Conservation (phyloP, 2,329 filamentous ascomycete species). For the Sporothrix humicola region DNA sequence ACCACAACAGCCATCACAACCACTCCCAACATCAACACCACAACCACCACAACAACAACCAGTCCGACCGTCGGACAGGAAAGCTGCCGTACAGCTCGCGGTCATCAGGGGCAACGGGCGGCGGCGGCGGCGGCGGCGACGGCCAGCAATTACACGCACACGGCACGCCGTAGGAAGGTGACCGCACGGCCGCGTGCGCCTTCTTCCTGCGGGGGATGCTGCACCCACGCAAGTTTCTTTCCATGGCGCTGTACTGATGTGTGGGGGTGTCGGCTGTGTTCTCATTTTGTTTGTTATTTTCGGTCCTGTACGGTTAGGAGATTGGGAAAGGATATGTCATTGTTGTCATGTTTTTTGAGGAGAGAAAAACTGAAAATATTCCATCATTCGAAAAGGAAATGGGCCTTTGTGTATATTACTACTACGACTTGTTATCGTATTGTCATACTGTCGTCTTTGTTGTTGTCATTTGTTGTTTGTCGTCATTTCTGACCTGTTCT, state of each 20-base stretch:
- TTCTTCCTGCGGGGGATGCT: constrained; percentile 21
- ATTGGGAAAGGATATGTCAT: not conserved
- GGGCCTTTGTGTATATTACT: constrained; percentile 33
- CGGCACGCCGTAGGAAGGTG: constrained; percentile 37
- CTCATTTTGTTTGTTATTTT: not conserved
- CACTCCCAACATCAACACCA: constrained; percentile 28
- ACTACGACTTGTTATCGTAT: constrained; percentile 10
- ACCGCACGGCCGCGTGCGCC: constrained; percentile 8
- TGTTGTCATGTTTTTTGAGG: too few relatives aligned
- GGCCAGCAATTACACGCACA: constrained; percentile 33
- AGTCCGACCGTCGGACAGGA: constrained; percentile 33
- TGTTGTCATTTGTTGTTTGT: constrained; percentile 12
- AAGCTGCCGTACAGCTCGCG: constrained; percentile 28
- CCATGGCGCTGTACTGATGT: constrained; percentile 1
- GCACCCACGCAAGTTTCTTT: constrained; percentile 31
- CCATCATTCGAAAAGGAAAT: constrained; percentile 3
- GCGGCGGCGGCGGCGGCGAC: constrained; percentile 25
- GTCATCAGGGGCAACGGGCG: not conserved
- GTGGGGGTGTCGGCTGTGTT: not conserved
- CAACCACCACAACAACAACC: constrained; percentile 28
- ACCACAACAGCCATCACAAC: constrained; percentile 25
- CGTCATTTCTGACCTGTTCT: not conserved
- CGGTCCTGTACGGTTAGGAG: not conserved
- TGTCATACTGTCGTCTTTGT: constrained; percentile 10
- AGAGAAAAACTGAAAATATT: not conserved